These are phyloP conservation scores for Glomus cerebriforme DNA, from an alignment of 192 early-diverging fungal species.

Conservation along the genomic window DNA sequence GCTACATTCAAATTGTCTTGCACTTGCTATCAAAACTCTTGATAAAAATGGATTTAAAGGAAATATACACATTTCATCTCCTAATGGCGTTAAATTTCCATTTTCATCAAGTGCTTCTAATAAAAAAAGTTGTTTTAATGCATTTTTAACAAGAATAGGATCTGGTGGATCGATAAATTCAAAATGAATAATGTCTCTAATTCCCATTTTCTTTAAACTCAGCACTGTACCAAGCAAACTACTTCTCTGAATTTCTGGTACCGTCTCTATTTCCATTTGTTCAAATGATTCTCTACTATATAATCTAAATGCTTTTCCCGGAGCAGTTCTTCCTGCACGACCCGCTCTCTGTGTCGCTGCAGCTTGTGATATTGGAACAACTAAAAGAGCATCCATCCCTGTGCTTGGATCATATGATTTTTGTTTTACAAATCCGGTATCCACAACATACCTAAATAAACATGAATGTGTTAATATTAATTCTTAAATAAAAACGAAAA, in stretches of 20 bases:
- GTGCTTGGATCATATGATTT: conserved; percentile 93
- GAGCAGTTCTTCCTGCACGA: conserved; percentile 90
- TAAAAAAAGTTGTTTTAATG: conserved; percentile 86
- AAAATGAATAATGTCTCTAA: conserved; percentile 87
- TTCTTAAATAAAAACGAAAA: neutral
- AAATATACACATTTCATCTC: conserved; percentile 88
- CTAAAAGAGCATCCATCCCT: conserved; percentile 89
- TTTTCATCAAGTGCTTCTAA: conserved; percentile 86
- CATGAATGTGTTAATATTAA: conserved; percentile 58
- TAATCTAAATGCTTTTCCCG: conserved; percentile 87
- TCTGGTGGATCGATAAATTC: conserved; percentile 97
- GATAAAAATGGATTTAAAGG: conserved; percentile 90
- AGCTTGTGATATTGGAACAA: conserved; percentile 91
- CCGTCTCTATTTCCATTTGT: conserved; percentile 81
- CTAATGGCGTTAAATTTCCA: conserved; percentile 81
- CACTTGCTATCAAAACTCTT: conserved; percentile 78
- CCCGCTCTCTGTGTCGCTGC: conserved; percentile 93
- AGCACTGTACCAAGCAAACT: conserved; percentile 89
- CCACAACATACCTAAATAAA: conserved; percentile 83
- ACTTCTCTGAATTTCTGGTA: conserved; percentile 96
- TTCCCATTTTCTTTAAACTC: conserved; percentile 86
- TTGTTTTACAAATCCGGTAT: conserved; percentile 92
- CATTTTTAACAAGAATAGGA: conserved; percentile 73
- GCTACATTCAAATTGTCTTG: conserved; percentile 79
- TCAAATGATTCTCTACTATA: conserved; percentile 86